Conservation (phyloP, 2,329 filamentous ascomycete species). For the Raffaelea ambrosiae region DNA sequence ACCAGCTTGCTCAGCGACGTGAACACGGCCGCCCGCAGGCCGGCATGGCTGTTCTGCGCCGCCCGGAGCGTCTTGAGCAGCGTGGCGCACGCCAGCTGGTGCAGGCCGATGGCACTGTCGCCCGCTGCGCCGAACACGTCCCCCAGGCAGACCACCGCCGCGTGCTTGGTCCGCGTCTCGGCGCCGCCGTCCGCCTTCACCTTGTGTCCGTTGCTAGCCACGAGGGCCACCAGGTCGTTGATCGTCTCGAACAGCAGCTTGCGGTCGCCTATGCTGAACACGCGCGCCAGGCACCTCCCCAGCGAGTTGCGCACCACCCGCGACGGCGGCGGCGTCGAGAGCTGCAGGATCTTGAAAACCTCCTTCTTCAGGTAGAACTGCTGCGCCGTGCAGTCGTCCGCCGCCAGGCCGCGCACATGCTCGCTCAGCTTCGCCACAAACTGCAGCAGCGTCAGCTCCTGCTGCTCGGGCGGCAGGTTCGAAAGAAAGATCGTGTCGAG, state of each 20-base stretch:
- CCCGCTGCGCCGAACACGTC: slow-evolving; percentile 87
- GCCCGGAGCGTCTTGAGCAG: slow-evolving; percentile 74
- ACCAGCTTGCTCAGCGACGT: slow-evolving; percentile 67
- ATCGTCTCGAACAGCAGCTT: slow-evolving; percentile 92
- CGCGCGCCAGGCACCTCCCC: slow-evolving; percentile 71
- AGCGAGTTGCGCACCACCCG: slow-evolving; percentile 85
- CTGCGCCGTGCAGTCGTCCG: slow-evolving; percentile 76
- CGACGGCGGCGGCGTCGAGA: slow-evolving; percentile 72
- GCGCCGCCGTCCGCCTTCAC: slow-evolving; percentile 54
- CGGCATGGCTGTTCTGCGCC: slow-evolving; percentile 65
- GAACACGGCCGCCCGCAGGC: slow-evolving; percentile 71
- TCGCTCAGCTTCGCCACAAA: slow-evolving; percentile 77
- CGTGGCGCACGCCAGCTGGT: slow-evolving; percentile 62
- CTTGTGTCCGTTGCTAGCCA: slow-evolving; percentile 49
- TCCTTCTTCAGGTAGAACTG: slow-evolving; percentile 91
- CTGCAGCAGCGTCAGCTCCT: slow-evolving; percentile 86
- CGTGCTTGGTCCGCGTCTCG: slow-evolving; percentile 57
- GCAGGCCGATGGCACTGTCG: slow-evolving; percentile 81
- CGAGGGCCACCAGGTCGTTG: slow-evolving; percentile 70
- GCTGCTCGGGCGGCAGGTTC: slow-evolving; percentile 83
- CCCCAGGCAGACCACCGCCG: slow-evolving; percentile 77
- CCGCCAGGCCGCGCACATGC: slow-evolving; percentile 65
- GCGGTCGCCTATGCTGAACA: slow-evolving; percentile 78
- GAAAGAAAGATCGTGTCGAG: slow-evolving; percentile 88
- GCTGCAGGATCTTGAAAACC: slow-evolving; percentile 83